A percentile compares a stretch with the other conserved stretches of the same genome.
These are phyloP conservation scores for Clonostachys rhizophaga DNA, from an alignment of 2,329 filamentous ascomycete species.

Conservation along the genomic window DNA sequence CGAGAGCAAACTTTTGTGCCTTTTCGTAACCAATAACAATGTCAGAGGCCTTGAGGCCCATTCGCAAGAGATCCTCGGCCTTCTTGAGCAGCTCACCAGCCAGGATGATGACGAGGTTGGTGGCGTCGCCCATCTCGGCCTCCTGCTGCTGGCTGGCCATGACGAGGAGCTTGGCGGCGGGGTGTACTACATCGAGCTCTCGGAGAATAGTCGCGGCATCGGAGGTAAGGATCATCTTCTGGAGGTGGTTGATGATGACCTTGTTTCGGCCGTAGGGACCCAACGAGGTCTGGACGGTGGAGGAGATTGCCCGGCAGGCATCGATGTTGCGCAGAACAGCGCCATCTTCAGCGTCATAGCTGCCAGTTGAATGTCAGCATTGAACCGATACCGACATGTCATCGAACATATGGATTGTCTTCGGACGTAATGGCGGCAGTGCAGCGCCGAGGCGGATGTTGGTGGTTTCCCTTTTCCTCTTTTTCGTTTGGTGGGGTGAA, in stretches of 20 bases:
- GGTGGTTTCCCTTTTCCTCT: too few relatives aligned
- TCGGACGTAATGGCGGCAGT: too few relatives aligned
- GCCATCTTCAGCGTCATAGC: conserved; percentile 98
- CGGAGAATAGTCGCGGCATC: conserved; percentile 96
- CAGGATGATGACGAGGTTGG: conserved; percentile 93
- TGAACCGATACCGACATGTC: too few relatives aligned
- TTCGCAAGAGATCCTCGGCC: conserved; percentile 90
- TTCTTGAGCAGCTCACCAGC: conserved; percentile 95
- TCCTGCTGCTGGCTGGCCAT: conserved; percentile 99
- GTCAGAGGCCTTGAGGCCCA: conserved; percentile 98
- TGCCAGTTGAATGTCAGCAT: conserved; percentile 26
- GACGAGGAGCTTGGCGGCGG: conserved; percentile 92
- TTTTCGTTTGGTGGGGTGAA: conserved; percentile 4
- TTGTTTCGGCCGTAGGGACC: conserved; percentile 98
- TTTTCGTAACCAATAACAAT: conserved; percentile 95
- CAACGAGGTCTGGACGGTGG: conserved; percentile 93
- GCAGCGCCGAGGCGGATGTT: too few relatives aligned
- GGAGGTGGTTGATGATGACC: conserved; percentile 98
- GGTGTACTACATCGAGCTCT: conserved; percentile 97
- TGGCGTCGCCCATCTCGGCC: conserved; percentile 97
- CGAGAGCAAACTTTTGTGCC: conserved; percentile 83
- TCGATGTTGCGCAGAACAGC: conserved; percentile 98
- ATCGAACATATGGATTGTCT: too few relatives aligned
- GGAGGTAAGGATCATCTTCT: conserved; percentile 99
- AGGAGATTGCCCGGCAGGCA: conserved; percentile 91